Conservation (phyloP, 164 flowering plant species). For the Kingdonia uniflora region DNA sequence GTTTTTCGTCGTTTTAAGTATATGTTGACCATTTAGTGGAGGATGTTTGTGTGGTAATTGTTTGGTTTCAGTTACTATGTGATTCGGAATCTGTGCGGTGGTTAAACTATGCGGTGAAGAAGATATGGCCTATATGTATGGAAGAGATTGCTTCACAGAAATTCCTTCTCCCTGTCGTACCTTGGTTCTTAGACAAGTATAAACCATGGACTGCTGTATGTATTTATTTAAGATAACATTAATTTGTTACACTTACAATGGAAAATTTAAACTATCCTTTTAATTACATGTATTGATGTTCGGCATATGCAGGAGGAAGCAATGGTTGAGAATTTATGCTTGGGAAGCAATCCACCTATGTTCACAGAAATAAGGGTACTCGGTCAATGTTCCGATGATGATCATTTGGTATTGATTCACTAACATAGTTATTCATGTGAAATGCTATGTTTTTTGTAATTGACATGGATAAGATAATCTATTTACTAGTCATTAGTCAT, state of each 20-base stretch:
- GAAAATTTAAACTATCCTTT: too few species aligned
- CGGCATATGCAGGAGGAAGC: constrained; percentile 47
- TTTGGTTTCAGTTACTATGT: constrained; percentile 52
- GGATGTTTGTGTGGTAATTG: not conserved
- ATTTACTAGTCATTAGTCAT: too few species aligned
- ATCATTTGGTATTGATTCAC: constrained; percentile 62
- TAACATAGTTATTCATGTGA: not conserved
- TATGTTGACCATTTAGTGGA: too few species aligned
- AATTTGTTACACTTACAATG: too few species aligned
- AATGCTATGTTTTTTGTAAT: not conserved
- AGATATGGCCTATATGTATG: constrained; percentile 91
- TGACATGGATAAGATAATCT: too few species aligned
- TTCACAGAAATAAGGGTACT: constrained; percentile 80
- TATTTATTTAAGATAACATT: not conserved
- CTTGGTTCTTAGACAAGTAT: constrained; percentile 96
- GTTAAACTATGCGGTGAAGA: constrained; percentile 84
- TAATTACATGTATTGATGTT: too few species aligned
- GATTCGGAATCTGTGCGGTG: constrained; percentile 92
- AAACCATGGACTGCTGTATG: constrained; percentile 99
- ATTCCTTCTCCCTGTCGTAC: constrained; percentile 73
- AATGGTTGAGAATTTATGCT: constrained; percentile 54
- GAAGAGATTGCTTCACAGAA: constrained; percentile 86
- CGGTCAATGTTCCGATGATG: constrained; percentile 60
- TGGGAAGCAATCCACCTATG: constrained; percentile 86
- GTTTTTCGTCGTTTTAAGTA: too few species aligned